A percentile compares a stretch with the other conserved stretches of the same genome.
Conservation (phyloP, 192 early-diverging fungal genomes). For the Coemansia sp. region DNA sequence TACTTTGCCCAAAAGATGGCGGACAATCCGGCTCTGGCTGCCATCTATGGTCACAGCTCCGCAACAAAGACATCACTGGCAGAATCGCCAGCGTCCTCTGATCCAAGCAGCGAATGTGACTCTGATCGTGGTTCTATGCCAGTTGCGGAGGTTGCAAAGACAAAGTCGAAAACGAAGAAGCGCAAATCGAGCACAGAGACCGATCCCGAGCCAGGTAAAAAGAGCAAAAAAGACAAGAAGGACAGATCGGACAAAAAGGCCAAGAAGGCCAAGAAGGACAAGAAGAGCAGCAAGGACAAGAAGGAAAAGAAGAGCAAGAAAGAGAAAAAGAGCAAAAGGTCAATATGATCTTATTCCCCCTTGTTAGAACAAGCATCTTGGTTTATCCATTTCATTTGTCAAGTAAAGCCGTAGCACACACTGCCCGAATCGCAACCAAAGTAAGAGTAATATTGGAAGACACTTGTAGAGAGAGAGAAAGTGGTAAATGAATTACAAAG, state of each 20-base stretch:
- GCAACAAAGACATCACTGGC: not conserved
- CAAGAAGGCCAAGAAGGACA: conserved; percentile 26
- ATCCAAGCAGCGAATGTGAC: conserved; percentile 1
- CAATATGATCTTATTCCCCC: not conserved
- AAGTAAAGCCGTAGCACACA: too few species aligned
- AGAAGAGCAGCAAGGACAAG: conserved; percentile 34
- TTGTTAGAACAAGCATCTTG: too few species aligned
- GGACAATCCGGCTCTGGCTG: conserved; percentile 38
- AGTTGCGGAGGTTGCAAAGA: conserved; percentile 6
- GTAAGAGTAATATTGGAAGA: not conserved
- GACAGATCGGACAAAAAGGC: conserved; percentile 33
- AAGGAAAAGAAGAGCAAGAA: conserved; percentile 21
- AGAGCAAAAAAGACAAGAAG: conserved; percentile 53
- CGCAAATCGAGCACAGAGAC: conserved; percentile 31
- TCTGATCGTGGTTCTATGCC: not conserved
- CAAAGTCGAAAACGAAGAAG: conserved; percentile 26
- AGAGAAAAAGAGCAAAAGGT: conserved; percentile 22
- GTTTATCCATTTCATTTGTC: too few species aligned
- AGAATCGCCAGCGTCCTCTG: not conserved
- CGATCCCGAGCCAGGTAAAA: conserved; percentile 27
- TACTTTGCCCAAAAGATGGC: conserved; percentile 51
- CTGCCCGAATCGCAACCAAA: not conserved
- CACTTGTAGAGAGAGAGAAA: not conserved
- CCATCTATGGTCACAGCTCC: conserved; percentile 26
- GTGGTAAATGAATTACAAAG: conserved; percentile 3